These are phyloP conservation scores for Verruconis gallopava DNA, from an alignment of 2,329 filamentous ascomycete genomes.

Conservation along the genomic window DNA sequence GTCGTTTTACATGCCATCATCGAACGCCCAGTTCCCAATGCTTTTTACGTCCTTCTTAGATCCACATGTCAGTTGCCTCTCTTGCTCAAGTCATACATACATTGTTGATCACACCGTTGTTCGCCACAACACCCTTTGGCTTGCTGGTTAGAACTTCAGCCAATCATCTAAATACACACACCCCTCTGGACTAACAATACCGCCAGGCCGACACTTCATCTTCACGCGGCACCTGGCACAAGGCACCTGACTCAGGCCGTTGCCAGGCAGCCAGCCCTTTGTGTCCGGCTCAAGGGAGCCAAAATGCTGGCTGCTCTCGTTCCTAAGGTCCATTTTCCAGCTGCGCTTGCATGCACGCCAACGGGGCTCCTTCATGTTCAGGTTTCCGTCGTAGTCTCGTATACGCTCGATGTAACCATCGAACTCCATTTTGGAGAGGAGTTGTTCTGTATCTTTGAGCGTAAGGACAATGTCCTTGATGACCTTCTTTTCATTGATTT, in stretches of 20 bases:
- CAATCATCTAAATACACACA: conserved; percentile 88
- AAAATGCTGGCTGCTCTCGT: conserved; percentile 1
- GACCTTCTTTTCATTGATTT: conserved; percentile 55
- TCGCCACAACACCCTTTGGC: too few species aligned
- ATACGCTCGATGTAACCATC: conserved; percentile 68
- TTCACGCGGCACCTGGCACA: conserved; percentile 91
- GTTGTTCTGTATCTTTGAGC: conserved; percentile 67
- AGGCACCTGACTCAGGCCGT: conserved; percentile 75
- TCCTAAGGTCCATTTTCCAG: neutral
- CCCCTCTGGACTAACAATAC: conserved; percentile 76
- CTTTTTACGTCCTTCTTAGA: too few species aligned
- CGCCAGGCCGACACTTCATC: conserved; percentile 79
- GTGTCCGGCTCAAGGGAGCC: conserved; percentile 23
- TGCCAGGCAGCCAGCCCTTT: conserved; percentile 36
- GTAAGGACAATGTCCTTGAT: conserved; percentile 46
- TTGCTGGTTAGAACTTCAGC: conserved; percentile 36
- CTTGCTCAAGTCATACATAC: too few species aligned
- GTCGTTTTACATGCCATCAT: too few species aligned
- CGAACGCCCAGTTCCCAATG: too few species aligned
- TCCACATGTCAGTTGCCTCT: too few species aligned
- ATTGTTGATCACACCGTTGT: too few species aligned
- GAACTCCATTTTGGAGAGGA: conserved; percentile 79
- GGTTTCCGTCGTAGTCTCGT: conserved; percentile 11
- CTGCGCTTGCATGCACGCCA: neutral
- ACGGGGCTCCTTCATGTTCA: conserved; percentile 14